These are phyloP conservation scores for Plasmodium vivax DNA, from an alignment of 169 alveolate genomes.

Conservation along the genomic window DNA sequence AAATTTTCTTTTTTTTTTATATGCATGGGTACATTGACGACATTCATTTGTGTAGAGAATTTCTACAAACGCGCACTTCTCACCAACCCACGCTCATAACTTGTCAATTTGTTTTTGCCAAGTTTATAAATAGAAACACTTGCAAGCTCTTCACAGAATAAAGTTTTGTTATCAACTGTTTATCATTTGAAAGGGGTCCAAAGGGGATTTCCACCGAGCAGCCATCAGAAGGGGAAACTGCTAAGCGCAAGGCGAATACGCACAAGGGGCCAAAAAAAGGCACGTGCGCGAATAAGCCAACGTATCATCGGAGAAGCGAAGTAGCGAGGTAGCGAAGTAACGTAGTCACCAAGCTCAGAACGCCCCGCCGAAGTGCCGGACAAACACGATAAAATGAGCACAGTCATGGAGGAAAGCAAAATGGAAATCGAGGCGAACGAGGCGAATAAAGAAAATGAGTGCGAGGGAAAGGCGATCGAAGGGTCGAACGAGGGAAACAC, in stretches of 20 bases:
- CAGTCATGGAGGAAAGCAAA: slow-evolving; percentile 21
- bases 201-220: neutral
- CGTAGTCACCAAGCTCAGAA: neutral
- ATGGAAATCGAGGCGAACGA: slow-evolving; percentile 12
- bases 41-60: neutral
- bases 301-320: neutral
- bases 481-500: neutral
- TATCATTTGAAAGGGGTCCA: neutral
- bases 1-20: neutral
- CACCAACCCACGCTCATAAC: neutral
- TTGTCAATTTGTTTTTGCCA: neutral
- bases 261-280: neutral
- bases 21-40: neutral
- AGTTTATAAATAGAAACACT: neutral
- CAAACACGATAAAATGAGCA: slow-evolving; percentile 18
- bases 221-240: neutral
- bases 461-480: neutral
- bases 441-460: slow-evolving; percentile 2
- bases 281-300: neutral
- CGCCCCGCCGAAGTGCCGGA: neutral
- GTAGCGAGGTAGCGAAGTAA: neutral
- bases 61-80: neutral
- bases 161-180: neutral
- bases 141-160: neutral
- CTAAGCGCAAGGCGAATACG: neutral